A percentile compares a stretch with the other conserved stretches of the same genome.
Evolutionary conservation across 2,329 filamentous ascomycete genomes (phyloP).

Genomic region (Atkinsonella hypoxylon): DNA sequence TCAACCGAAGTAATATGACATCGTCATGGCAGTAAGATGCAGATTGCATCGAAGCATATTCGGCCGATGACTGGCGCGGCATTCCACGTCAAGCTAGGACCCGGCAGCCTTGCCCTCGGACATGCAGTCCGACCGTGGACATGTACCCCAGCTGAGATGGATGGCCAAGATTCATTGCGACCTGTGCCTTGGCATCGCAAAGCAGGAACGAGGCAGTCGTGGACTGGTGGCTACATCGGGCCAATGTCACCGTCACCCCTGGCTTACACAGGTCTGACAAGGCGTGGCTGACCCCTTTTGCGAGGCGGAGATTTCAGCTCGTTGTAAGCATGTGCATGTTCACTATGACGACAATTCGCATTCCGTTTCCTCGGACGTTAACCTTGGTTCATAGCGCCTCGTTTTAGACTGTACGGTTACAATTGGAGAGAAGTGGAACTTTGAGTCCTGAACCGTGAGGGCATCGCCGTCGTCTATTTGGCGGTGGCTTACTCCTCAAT

Average conservation of each 20-base stretch:
- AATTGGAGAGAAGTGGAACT: not conserved
- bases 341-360: not conserved
- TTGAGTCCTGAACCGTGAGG: not conserved
- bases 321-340: not conserved
- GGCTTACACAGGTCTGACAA: not conserved
- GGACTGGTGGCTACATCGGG: not conserved
- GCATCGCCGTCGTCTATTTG: not conserved
- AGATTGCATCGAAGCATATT: not conserved
- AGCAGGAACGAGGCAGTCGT: not conserved
- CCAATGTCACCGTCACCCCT: not conserved
- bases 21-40: not conserved
- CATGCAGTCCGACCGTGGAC: not conserved
- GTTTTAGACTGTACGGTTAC: not conserved
- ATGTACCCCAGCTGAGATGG: not conserved
- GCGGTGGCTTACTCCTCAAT: not conserved
- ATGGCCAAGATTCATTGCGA: not conserved
- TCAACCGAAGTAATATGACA: not conserved
- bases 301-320: not conserved
- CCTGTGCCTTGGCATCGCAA: not conserved
- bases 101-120: not conserved
- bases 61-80: not conserved
- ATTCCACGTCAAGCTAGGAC: not conserved
- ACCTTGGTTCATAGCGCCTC: not conserved
- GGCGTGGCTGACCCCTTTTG: not conserved
- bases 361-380: not conserved